Base-by-base conservation (phyloP, 1,284 basidiomycete species). In the Agaricales sp. region DNA sequence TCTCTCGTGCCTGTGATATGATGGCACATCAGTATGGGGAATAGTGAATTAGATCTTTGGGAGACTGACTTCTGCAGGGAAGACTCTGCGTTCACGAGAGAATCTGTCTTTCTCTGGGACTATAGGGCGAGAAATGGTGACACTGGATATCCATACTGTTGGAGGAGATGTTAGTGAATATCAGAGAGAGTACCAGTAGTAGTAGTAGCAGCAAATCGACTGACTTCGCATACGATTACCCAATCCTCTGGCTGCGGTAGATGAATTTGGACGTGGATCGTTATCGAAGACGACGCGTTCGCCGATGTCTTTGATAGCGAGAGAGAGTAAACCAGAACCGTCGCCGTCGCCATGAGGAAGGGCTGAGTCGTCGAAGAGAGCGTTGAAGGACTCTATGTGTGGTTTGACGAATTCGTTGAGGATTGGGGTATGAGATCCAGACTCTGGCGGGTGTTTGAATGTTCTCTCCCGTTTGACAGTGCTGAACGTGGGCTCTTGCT, bases 361-460 rank as follows among this genome's bases (percentile, higher is more conserved):
- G 3, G 80, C 84, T 48, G 82, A 87, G 58, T 91, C 89, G 58
- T 95, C 90, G 61, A 96, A 92, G 24, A 99, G 76, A 11, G 92
- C 86, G 65, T 99, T 96, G 75, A 99, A 99, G 41, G 90, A 93
- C 66, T 98, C 89, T 54, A 99, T 80, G 63, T 97, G 94, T 8
- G 96, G 96, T 23, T 80, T 75, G 50, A 97, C 90, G 58, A 99
- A 91, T 67, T 96, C 91, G 58, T 95, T 92, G 50, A 99, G 75
- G 50, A 91, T 88, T 14, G 83, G 82, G 51, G 91, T 82, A 14
- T 84, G 81, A 35, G 86, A 78, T 18, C 78, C 78, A 45, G 78
- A 67, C 56, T 73, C 73, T 16, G 86, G 76, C 0, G 96, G 96
- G 51, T 83, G 75, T 63, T 79, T 77, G 70, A 97, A 97, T 2